Percentiles rank a stretch among this genome's conserved stretches.
These are phyloP conservation scores for Monosporascus ibericus DNA, from an alignment of 2,329 filamentous ascomycete species.

Conservation along the genomic window DNA sequence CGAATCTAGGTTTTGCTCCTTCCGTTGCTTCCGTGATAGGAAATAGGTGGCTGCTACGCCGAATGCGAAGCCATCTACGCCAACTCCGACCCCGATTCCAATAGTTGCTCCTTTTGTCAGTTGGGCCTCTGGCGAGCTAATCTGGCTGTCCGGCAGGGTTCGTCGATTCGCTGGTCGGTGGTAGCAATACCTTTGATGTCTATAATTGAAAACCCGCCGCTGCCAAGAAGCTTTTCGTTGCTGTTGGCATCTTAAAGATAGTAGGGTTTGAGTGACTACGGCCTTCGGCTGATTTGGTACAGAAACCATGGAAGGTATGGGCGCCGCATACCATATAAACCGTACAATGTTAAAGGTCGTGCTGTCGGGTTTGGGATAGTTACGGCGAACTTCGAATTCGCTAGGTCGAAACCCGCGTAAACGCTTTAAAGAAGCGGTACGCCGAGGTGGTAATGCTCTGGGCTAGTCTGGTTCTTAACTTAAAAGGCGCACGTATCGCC, in stretches of 20 bases:
- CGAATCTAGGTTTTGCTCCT: neutral
- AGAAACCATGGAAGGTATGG: neutral
- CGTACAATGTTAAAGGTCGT: neutral
- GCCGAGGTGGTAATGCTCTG: neutral
- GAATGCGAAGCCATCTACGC: neutral
- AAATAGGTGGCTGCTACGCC: neutral
- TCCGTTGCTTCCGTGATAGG: neutral
- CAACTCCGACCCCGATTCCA: neutral
- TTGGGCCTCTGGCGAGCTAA: neutral
- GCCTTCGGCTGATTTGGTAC: neutral
- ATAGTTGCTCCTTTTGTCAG: neutral
- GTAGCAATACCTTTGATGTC: neutral
- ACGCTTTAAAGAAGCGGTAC: neutral
- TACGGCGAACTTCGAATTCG: neutral
- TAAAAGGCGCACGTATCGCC: neutral
- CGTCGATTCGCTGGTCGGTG: neutral
- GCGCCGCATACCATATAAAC: neutral
- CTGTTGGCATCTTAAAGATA: neutral
- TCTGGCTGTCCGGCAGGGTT: neutral
- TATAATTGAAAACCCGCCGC: neutral
- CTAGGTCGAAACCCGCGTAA: neutral
- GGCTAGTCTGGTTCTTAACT: neutral
- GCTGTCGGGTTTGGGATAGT: neutral
- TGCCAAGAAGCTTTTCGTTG: neutral
- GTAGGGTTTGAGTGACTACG: neutral